These are phyloP conservation scores for Pseudocercospora fijiensis DNA, from an alignment of 2,329 filamentous ascomycete species.

Conservation along the genomic window DNA sequence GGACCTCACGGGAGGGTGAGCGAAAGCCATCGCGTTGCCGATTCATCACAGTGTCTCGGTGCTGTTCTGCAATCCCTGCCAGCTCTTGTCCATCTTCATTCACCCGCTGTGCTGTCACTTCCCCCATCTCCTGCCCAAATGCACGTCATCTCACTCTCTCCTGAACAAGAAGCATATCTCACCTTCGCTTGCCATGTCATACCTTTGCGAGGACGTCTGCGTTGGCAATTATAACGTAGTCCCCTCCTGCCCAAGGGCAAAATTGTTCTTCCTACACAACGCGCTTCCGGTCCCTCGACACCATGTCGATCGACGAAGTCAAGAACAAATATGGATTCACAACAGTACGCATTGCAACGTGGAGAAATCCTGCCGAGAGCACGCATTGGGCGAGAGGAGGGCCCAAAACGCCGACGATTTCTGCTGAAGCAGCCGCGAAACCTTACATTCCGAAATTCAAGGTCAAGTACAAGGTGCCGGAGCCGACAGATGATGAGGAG, in stretches of 20 bases:
- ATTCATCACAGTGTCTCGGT: conserved; percentile 2
- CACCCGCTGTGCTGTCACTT: background rate
- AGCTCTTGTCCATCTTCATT: conserved; percentile 1
- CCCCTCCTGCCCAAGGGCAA: conserved; percentile 1
- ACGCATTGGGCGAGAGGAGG: conserved; percentile 32
- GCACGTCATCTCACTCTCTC: conserved; percentile 22
- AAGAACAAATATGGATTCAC: conserved; percentile 30
- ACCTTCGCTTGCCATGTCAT: conserved; percentile 19
- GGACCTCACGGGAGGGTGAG: background rate
- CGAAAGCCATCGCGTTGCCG: background rate
- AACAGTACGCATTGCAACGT: conserved; percentile 29
- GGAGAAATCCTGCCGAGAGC: conserved; percentile 30
- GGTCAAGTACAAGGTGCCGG: conserved; percentile 27
- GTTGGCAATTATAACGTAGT: conserved; percentile 1
- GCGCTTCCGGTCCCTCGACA: background rate
- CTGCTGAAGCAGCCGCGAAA: conserved; percentile 26
- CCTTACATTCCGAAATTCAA: conserved; percentile 31
- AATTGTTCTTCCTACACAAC: background rate
- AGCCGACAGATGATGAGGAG: conserved; percentile 33
- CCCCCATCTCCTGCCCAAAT: conserved; percentile 11
- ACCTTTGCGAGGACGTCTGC: conserved; percentile 1
- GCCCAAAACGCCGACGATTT: conserved; percentile 24
- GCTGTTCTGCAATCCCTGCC: conserved; percentile 11
- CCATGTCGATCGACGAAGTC: conserved; percentile 25
- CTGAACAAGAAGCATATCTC: conserved; percentile 13